Evolutionary conservation across 2,329 filamentous ascomycete genomes (phyloP).

Genomic region (Exophiala viscosa): DNA sequence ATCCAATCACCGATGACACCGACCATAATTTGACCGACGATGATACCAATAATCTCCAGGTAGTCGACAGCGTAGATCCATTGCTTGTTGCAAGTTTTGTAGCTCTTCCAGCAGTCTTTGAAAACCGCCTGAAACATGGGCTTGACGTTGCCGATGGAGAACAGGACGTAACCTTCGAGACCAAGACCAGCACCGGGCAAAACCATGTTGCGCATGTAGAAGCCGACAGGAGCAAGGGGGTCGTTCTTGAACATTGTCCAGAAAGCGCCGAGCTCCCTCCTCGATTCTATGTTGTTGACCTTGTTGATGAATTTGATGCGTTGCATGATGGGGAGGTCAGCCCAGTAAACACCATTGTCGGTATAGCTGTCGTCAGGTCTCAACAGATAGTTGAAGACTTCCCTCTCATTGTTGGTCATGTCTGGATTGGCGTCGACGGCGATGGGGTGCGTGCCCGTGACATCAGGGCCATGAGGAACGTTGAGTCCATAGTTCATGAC

Average conservation of each 20-base stretch:
- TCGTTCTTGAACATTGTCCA: slow-evolving; percentile 81
- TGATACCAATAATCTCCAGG: slow-evolving; percentile 91
- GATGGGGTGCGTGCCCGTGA: slow-evolving; percentile 43
- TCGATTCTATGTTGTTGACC: slow-evolving; percentile 68
- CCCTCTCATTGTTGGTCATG: slow-evolving; percentile 58
- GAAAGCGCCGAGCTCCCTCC: slow-evolving; percentile 62
- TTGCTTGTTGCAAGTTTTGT: slow-evolving; percentile 66
- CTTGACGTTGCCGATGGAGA: slow-evolving; percentile 91
- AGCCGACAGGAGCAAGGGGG: slow-evolving; percentile 75
- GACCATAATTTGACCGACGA: slow-evolving; percentile 84
- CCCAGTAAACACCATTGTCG: slow-evolving; percentile 83
- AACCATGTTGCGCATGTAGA: slow-evolving; percentile 87
- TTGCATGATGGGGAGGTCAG: slow-evolving; percentile 70
- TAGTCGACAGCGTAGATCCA: slow-evolving; percentile 86
- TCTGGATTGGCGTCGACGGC: slow-evolving; percentile 36
- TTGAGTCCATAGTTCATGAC: slow-evolving; percentile 23
- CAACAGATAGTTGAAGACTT: slow-evolving; percentile 72
- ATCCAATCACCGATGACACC: slow-evolving; percentile 76
- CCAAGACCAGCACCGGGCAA: slow-evolving; percentile 88
- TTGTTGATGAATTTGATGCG: slow-evolving; percentile 71
- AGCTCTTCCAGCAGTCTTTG: slow-evolving; percentile 69
- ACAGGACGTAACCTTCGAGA: slow-evolving; percentile 91
- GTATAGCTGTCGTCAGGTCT: slow-evolving; percentile 87
- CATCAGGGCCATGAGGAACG: slow-evolving; percentile 48
- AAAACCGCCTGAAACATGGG: slow-evolving; percentile 76